A percentile compares a stretch with the other conserved stretches of the same genome.
Evolutionary conservation across 768 basidiomycete genomes (phyloP).

Genomic region (Lactarius indigo): DNA sequence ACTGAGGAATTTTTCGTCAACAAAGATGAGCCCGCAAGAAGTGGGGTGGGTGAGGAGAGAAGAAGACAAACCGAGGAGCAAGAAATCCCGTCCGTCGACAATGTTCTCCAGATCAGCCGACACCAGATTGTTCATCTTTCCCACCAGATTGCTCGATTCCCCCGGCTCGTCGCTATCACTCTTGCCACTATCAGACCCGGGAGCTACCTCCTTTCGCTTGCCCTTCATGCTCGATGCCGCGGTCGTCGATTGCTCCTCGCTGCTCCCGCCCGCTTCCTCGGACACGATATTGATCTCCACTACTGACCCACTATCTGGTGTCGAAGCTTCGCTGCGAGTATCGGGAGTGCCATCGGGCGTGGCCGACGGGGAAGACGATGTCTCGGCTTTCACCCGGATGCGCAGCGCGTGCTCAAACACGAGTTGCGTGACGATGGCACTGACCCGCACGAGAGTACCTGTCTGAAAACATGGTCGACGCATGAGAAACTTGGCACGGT

Average conservation of each 20-base stretch:
- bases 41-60: neutral
- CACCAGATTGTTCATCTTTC: constrained; percentile 75
- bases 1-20: constrained; percentile 22
- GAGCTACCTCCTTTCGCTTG: constrained; percentile 15
- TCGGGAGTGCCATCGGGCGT: constrained; percentile 23
- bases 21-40: neutral
- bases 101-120: constrained; percentile 52
- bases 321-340: constrained; percentile 21
- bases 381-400: constrained; percentile 47
- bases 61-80: constrained; percentile 15
- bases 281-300: constrained; percentile 10
- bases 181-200: constrained; percentile 1
- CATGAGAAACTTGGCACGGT: neutral
- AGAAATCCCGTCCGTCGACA: constrained; percentile 30
- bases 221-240: constrained; percentile 23
- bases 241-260: constrained; percentile 17
- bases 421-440: constrained; percentile 50
- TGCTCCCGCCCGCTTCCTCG: constrained; percentile 14
- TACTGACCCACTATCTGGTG: constrained; percentile 30
- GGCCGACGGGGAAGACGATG: constrained; percentile 25
- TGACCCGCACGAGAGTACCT: constrained; percentile 38
- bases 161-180: neutral
- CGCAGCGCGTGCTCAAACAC: constrained; percentile 55
- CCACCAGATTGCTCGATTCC: constrained; percentile 49
- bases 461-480: constrained; percentile 27